Evolutionary conservation across 1,284 basidiomycete species (phyloP), one percentile per base, ranked within the genome.

Genomic region (Anthracocystis panici-leucophaei): DNA sequence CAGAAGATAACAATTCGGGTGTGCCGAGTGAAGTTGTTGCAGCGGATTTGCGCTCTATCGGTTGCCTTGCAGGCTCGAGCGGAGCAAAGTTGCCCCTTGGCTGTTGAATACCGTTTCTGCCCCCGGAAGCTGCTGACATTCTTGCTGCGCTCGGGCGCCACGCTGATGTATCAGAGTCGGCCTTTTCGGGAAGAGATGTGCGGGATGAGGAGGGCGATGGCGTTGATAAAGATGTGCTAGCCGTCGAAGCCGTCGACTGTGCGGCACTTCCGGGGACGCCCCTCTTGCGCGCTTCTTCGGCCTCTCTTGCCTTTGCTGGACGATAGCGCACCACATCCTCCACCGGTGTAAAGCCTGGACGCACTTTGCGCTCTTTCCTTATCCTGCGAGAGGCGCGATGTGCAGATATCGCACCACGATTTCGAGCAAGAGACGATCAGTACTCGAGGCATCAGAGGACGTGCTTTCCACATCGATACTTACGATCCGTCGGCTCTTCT

Each of bases 321-420:
- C 93, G 90, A 86, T 95, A 98, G 42, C 91, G 90, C 35, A 89
- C 88, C 14, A 97, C 89, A 86, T 98, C 95, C 86, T 98, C 95
- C 84, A 94, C 93, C 0, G 95, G 95, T 1, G 94, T 96, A 86
- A 91, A 98, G 1, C 95, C 95, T 0, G 94, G 94, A 35, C 94
- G 89, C 75, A 98, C 91, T 87, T 92, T 95, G 70, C 92, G 88
- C 85, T 97, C 90, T 86, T 95, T 97, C 63, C 95, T 91, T 23
- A 93, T 86, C 50, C 95, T 97, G 54, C 16, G 20, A 23, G 42
- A 14, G 11, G 21, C 20, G 14, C 18, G 21, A 12, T 27, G 45
- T 27, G 25, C 23, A 27, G 16, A 25, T 21, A 20, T 27, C 27
- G 27, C 27, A 27, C 27, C 27, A 27, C 27, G 27, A 27, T 27